These are phyloP conservation scores for Phoma herbarum DNA, from an alignment of 2,329 filamentous ascomycete genomes.

Conservation along the genomic window DNA sequence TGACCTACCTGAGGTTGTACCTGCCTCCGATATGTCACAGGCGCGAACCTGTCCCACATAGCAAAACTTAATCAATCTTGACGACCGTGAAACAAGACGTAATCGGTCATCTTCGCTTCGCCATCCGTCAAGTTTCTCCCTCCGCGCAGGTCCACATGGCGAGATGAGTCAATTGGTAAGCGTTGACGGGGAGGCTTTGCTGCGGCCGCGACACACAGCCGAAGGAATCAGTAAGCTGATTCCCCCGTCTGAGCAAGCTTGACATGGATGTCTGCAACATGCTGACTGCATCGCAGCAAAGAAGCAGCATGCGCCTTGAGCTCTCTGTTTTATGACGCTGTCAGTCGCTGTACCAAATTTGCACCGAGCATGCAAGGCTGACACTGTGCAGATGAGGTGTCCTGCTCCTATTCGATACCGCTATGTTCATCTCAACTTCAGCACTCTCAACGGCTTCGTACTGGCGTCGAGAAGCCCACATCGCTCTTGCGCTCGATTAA, in stretches of 20 bases:
- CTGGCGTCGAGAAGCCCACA: constrained; percentile 4
- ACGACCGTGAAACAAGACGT: constrained; percentile 1
- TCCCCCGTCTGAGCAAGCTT: not conserved
- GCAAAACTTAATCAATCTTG: not conserved
- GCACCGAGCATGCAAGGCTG: not conserved
- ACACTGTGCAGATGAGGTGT: not conserved
- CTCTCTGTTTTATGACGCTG: not conserved
- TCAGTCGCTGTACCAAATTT: not conserved
- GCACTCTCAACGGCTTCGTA: not conserved
- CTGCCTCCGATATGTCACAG: constrained; percentile 1
- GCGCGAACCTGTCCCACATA: constrained; percentile 2
- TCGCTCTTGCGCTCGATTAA: constrained; percentile 4
- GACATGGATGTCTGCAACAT: not conserved
- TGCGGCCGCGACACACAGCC: not conserved
- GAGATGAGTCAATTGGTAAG: not conserved
- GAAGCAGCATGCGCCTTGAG: not conserved
- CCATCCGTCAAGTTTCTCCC: not conserved
- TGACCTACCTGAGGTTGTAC: not conserved
- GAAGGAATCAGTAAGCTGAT: constrained; percentile 7
- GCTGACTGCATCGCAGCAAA: constrained; percentile 1
- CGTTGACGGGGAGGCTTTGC: not conserved
- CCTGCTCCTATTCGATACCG: constrained; percentile 2
- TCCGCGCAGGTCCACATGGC: not conserved
- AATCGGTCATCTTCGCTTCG: not conserved
- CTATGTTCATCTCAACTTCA: not conserved